Evolutionary conservation across 2,329 filamentous ascomycete genomes (phyloP).

Genomic region (Paracoccidioides brasiliensis): DNA sequence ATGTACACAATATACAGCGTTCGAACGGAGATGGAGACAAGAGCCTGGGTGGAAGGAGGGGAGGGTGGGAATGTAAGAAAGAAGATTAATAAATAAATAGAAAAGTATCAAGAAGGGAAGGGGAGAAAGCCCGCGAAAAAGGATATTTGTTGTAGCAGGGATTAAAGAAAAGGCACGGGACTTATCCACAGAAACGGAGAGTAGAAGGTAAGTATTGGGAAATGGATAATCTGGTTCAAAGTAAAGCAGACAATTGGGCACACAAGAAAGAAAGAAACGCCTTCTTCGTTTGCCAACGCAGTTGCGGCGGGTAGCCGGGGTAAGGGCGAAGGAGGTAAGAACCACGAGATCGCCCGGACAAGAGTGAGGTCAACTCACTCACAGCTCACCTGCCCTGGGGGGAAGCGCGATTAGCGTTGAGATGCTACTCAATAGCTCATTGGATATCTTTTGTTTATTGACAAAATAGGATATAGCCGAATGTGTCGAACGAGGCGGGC

Average conservation of each 20-base stretch:
- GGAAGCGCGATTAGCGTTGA: conserved; percentile 1
- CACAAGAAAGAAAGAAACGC: conserved; percentile 15
- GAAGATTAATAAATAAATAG: conserved; percentile 2
- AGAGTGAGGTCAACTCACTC: conserved; percentile 3
- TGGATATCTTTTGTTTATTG: conserved; percentile 13
- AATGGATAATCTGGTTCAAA: conserved; percentile 1
- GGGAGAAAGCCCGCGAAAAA: conserved; percentile 9
- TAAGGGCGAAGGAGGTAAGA: neutral
- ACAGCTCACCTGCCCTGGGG: neutral
- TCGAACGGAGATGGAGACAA: conserved; percentile 2
- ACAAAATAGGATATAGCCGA: conserved; percentile 20
- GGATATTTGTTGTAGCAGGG: conserved; percentile 3
- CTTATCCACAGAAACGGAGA: neutral
- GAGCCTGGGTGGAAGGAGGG: neutral
- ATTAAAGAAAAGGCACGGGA: conserved; percentile 4
- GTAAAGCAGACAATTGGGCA: conserved; percentile 6
- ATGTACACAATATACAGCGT: conserved; percentile 5
- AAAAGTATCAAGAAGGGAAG: conserved; percentile 1
- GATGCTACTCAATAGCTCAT: conserved; percentile 1
- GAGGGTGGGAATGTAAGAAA: conserved; percentile 1
- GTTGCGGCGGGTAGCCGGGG: conserved; percentile 18
- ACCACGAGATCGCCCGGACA: neutral
- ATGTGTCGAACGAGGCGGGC: conserved; percentile 5
- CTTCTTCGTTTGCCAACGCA: conserved; percentile 25
- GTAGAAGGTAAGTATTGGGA: neutral